Evolutionary conservation across 495 filamentous ascomycete genomes (phyloP).

Genomic region (Penicillium argentinense): DNA sequence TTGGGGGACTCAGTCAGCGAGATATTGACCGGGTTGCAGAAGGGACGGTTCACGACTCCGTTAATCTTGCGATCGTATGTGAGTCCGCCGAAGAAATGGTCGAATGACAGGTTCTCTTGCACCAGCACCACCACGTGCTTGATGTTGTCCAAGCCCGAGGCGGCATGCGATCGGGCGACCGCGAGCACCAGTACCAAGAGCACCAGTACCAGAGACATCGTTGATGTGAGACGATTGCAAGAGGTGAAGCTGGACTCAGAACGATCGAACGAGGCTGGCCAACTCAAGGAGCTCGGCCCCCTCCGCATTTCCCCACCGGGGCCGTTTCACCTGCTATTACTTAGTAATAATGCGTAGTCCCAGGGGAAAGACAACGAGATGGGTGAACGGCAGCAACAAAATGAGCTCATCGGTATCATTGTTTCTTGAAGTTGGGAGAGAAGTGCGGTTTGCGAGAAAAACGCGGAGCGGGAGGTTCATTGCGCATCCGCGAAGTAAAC

Average conservation of each 20-base stretch:
- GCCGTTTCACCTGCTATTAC: too few species aligned
- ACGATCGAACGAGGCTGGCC: neutral
- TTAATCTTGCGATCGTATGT: constrained; percentile 36
- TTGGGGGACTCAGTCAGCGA: constrained; percentile 28
- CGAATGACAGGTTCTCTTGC: constrained; percentile 47
- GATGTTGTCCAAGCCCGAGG: constrained; percentile 32
- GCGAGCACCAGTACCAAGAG: neutral
- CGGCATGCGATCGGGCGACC: neutral
- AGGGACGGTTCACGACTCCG: constrained; percentile 32
- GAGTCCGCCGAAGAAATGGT: constrained; percentile 42
- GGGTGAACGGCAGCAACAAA: too few species aligned
- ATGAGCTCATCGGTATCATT: too few species aligned
- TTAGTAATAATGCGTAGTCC: too few species aligned
- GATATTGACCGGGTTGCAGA: constrained; percentile 43
- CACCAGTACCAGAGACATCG: neutral
- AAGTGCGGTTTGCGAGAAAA: too few species aligned
- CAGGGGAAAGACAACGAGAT: too few species aligned
- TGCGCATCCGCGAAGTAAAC: too few species aligned
- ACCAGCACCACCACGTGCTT: constrained; percentile 47
- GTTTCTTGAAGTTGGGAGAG: too few species aligned
- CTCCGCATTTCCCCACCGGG: neutral
- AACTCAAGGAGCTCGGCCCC: neutral
- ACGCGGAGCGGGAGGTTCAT: too few species aligned
- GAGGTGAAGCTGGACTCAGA: too few species aligned
- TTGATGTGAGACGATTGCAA: neutral